Percentiles rank a stretch among this genome's conserved stretches.
These are phyloP conservation scores for Diversispora epigaea DNA, from an alignment of 192 early-diverging fungal genomes.

Conservation along the genomic window DNA sequence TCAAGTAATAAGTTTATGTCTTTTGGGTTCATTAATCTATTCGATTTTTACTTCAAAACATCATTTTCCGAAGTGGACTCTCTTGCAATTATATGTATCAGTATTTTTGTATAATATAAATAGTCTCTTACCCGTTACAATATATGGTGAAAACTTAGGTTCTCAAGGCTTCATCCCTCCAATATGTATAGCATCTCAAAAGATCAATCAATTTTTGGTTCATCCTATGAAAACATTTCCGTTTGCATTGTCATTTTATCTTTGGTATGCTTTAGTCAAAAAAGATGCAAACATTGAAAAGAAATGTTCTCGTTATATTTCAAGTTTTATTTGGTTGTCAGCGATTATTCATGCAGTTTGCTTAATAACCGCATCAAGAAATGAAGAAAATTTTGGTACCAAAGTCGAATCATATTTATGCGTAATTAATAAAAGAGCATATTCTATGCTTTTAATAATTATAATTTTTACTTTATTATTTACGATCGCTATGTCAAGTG, in stretches of 20 bases:
- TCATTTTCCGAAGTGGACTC: neutral
- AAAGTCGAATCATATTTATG: neutral
- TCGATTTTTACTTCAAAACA: neutral
- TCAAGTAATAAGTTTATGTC: neutral
- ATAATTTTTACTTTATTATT: neutral
- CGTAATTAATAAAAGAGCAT: neutral
- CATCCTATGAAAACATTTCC: neutral
- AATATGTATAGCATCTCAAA: neutral
- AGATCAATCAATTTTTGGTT: neutral
- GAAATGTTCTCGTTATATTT: neutral
- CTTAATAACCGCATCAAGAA: neutral
- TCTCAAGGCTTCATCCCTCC: neutral
- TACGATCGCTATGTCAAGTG: neutral
- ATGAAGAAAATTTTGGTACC: neutral
- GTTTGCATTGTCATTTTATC: neutral
- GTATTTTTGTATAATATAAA: neutral
- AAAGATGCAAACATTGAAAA: neutral
- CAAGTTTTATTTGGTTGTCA: neutral
- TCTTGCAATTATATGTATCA: neutral
- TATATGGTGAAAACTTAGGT: neutral
- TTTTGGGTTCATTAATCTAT: neutral
- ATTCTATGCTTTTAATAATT: neutral
- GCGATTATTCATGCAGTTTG: neutral
- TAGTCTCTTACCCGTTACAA: neutral
- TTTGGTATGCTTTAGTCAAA: slow-evolving; percentile 10